Percentiles rank a stretch among this genome's conserved stretches.
These are phyloP conservation scores for Leccinellum rugosiceps DNA, from an alignment of 768 basidiomycete species.

Conservation along the genomic window DNA sequence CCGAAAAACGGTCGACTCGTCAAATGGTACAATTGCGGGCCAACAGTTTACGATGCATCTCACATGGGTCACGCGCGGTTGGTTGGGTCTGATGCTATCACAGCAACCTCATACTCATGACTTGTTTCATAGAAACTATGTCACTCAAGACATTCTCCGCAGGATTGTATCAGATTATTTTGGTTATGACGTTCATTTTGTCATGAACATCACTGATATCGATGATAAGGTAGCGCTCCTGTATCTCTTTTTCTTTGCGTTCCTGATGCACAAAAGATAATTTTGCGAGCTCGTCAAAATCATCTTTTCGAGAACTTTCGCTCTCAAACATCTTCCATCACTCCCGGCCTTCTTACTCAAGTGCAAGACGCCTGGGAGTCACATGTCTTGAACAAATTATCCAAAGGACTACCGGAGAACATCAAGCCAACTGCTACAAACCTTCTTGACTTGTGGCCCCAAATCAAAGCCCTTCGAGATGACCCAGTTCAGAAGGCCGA, in stretches of 20 bases:
- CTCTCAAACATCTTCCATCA: slow-evolving; percentile 49
- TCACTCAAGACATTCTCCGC: slow-evolving; percentile 27
- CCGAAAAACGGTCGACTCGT: slow-evolving; percentile 66
- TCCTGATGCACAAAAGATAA: slow-evolving; percentile 63
- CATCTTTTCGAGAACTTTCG: slow-evolving; percentile 65
- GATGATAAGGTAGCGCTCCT: slow-evolving; percentile 85
- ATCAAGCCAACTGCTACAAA: slow-evolving; percentile 47
- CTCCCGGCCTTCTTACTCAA: slow-evolving; percentile 53
- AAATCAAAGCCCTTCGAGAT: slow-evolving; percentile 45
- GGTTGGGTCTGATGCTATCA: background rate
- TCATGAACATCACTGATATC: slow-evolving; percentile 99
- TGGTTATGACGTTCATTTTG: slow-evolving; percentile 96
- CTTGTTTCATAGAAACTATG: slow-evolving; percentile 73
- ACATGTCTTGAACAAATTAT: slow-evolving; percentile 62
- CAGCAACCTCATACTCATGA: slow-evolving; percentile 1
- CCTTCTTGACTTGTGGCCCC: slow-evolving; percentile 53
- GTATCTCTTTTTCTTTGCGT: background rate
- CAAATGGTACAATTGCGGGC: slow-evolving; percentile 99
- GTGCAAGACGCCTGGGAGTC: slow-evolving; percentile 61
- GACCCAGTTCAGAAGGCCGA: slow-evolving; percentile 67
- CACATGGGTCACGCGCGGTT: slow-evolving; percentile 99
- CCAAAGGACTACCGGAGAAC: slow-evolving; percentile 55
- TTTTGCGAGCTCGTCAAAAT: slow-evolving; percentile 82
- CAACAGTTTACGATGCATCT: slow-evolving; percentile 96
- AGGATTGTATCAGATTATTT: slow-evolving; percentile 94